Evolutionary conservation across 768 basidiomycete species (phyloP), one percentile per base, ranked within the genome.

Genomic region (Podaxis sp.): DNA sequence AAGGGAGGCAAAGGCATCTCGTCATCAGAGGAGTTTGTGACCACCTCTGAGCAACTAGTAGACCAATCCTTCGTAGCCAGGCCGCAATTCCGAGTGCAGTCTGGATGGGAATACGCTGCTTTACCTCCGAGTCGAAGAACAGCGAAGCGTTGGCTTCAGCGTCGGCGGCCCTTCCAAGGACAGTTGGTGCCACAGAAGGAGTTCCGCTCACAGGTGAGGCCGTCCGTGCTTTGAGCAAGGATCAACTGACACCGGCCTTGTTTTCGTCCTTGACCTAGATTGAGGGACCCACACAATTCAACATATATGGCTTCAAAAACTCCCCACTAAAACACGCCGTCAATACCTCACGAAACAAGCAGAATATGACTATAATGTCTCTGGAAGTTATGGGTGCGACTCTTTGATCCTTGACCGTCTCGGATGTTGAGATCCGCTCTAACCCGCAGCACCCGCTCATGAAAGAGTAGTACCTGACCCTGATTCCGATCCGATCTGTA

Each of bases 51-150:
- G n/a, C 35, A 32, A 3, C 28, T 54, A 25, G n/a, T 37, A 10
- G 25, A 25, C 21, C n/a, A 61, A 10, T 4, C 37, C 14, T 18
- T n/a, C 38, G 11, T 36, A 3, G 28, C 38, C 5, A 23, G 27
- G 2, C 46, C 48, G 11, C 56, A 55, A 6, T 56, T 76, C 9
- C 61, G 76, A 57, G 63, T 69, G 36, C 57, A 63, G 3, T 71
- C 75, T 25, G 91, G 91, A 4, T 95, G 93, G 94, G 93, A 95
- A 66, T 95, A 88, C 73, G 87, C 86, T 0, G 77, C 82, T 55
- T 68, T 70, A 58, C 91, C 95, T 0, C 93, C 93, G 0, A 84
- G 81, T 23, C 78, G 73, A 64, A 77, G 85, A 68, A 78, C 79
- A 77, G 47, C 71, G 70, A 47, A 91, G 88, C 84, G 68, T 92